Conservation (phyloP, 2,329 filamentous ascomycete species). For the Aspergillus carbonarius region DNA sequence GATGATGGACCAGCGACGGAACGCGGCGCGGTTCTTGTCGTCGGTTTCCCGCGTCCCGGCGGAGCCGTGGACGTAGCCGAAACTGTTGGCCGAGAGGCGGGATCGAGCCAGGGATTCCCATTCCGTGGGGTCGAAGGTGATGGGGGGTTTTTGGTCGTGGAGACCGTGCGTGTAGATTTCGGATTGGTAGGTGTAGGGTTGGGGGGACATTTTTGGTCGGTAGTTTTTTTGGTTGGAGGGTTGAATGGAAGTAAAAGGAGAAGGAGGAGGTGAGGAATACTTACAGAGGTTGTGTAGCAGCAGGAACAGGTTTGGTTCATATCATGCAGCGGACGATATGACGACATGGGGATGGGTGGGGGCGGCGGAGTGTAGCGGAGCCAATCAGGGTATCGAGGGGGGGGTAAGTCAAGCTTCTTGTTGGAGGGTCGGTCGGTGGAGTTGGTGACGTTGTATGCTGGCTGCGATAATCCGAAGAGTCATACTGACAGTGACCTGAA, state of each 20-base stretch:
- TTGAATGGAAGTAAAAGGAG: not conserved
- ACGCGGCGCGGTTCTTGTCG: slow-evolving; percentile 31
- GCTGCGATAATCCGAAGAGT: too few relatives aligned
- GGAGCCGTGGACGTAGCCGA: slow-evolving; percentile 60
- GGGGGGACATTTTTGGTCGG: too few relatives aligned
- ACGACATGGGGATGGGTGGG: too few relatives aligned
- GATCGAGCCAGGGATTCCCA: slow-evolving; percentile 55
- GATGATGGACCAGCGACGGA: slow-evolving; percentile 30
- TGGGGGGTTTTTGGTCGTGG: slow-evolving; percentile 45
- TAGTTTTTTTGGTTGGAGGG: not conserved
- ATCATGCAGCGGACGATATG: too few relatives aligned
- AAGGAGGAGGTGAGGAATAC: not conserved
- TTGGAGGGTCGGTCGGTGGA: too few relatives aligned
- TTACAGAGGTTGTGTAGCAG: too few relatives aligned
- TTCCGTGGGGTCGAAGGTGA: slow-evolving; percentile 57
- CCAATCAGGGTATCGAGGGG: too few relatives aligned
- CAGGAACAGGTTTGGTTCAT: too few relatives aligned
- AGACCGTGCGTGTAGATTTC: slow-evolving; percentile 51
- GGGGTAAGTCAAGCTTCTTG: too few relatives aligned
- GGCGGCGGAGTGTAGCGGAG: too few relatives aligned
- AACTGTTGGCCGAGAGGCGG: slow-evolving; percentile 50
- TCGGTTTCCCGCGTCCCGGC: slow-evolving; percentile 43
- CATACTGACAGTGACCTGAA: too few relatives aligned
- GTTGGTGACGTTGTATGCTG: too few relatives aligned
- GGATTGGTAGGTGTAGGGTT: slow-evolving; percentile 32